Percentiles rank a stretch among this genome's conserved stretches.
Conservation (phyloP, 1,139 yeast genomes). For the Diutina mesorugosa region DNA sequence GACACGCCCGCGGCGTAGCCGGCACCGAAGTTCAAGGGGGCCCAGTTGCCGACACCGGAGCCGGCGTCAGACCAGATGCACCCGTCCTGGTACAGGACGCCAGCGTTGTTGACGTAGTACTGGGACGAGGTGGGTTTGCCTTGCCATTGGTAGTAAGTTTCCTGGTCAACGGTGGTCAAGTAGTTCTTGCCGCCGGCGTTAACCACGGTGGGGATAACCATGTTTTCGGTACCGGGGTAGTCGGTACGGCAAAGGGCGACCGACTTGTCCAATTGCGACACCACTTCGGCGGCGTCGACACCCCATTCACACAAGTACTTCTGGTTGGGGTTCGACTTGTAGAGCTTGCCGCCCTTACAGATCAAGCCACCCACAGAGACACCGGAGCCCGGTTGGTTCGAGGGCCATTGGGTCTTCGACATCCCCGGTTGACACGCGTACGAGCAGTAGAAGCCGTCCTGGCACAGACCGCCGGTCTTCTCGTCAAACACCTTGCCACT, state of each 20-base stretch:
- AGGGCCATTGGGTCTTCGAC: slow-evolving; percentile 86
- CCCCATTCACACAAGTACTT: slow-evolving; percentile 75
- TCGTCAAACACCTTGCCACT: slow-evolving; percentile 22
- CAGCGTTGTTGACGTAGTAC: slow-evolving; percentile 73
- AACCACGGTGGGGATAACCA: slow-evolving; percentile 71
- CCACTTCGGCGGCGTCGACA: slow-evolving; percentile 45
- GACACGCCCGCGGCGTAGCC: slow-evolving; percentile 51
- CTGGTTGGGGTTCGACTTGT: slow-evolving; percentile 47
- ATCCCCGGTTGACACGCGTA: slow-evolving; percentile 85
- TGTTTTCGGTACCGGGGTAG: slow-evolving; percentile 82
- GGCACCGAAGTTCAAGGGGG: slow-evolving; percentile 70
- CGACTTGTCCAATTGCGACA: slow-evolving; percentile 36
- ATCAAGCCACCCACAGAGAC: slow-evolving; percentile 69
- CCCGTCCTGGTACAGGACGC: slow-evolving; percentile 60
- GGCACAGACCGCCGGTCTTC: slow-evolving; percentile 48
- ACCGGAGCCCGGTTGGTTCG: slow-evolving; percentile 58
- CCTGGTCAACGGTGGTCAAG: slow-evolving; percentile 54
- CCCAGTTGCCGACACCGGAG: slow-evolving; percentile 71
- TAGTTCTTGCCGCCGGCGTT: slow-evolving; percentile 43
- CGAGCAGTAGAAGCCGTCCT: slow-evolving; percentile 70
- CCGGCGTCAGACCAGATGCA: slow-evolving; percentile 65
- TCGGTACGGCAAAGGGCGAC: slow-evolving; percentile 80
- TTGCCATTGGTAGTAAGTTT: slow-evolving; percentile 49
- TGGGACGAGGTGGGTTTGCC: slow-evolving; percentile 63
- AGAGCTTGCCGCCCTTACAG: slow-evolving; percentile 58